phyloP scores from a whole-genome alignment of 495 filamentous ascomycete genomes.

The Gamarada debralockiae region DNA sequence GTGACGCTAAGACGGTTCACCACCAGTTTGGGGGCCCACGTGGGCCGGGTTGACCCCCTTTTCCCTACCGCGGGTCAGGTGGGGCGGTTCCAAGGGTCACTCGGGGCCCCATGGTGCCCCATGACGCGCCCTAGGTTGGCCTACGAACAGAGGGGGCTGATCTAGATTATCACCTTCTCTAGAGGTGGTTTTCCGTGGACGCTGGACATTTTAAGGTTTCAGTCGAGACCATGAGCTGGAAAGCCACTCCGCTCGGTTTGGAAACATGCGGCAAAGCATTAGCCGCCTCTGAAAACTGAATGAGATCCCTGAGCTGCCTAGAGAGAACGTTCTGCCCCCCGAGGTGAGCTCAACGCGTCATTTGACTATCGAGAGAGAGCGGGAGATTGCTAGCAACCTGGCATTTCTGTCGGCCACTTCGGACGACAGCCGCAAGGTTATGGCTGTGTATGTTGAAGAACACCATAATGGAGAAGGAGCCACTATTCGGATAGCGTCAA shows the following conservation, averaged over 20 bases:
- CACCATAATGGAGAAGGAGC: conserved; percentile 14
- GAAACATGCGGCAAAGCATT: too few species aligned
- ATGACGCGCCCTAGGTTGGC: too few species aligned
- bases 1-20: too few species aligned
- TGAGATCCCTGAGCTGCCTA: conserved; percentile 1
- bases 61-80: too few species aligned
- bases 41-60: too few species aligned
- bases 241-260: neutral
- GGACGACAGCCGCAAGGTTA: conserved; percentile 21
- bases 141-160: too few species aligned
- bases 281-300: conserved; percentile 7
- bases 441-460: conserved; percentile 30
- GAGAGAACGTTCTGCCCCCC: conserved; percentile 5
- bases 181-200: too few species aligned
- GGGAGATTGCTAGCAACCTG: conserved; percentile 18
- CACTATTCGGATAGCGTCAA: conserved; percentile 22
- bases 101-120: too few species aligned
- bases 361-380: conserved; percentile 13
- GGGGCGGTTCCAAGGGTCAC: too few species aligned
- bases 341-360: neutral
- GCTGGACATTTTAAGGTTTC: too few species aligned
- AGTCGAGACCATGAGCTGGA: neutral
- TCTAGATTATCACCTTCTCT: too few species aligned
- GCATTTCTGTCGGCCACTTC: conserved; percentile 22
- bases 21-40: too few species aligned